Base-by-base conservation (phyloP, 768 basidiomycete species). In the Suillus subaureus region DNA sequence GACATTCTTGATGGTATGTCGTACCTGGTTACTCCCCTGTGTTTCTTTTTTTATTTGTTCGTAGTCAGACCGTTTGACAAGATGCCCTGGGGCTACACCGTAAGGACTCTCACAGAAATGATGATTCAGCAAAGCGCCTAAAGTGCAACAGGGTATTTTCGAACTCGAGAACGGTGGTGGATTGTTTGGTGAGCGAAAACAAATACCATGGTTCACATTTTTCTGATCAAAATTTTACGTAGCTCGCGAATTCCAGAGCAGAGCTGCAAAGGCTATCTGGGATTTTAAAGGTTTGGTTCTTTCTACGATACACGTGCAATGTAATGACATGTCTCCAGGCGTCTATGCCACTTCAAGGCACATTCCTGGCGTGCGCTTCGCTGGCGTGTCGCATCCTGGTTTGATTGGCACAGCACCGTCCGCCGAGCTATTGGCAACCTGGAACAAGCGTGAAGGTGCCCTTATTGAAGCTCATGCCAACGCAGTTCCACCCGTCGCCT, bases 81-180 rank as follows among this genome's bases (percentile, higher is more conserved):
- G 72, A 89, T 89, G 89, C 90, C 90, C 0, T 93, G 90, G 91
- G 91, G 91, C 0, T 92, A 91, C 71, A 91, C 90, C 1, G 87
- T 87, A 61, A 51, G 80, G 68, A 61, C 43, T 45, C 39, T 61
- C 33, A 31, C 9, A 37, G 15, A 37, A 12, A 9, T 35, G 42
- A 31, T 26, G 43, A 31, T 31, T 13, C 12, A n/a, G 21, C 16
- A 26, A 35, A 21, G 12, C 1, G 6, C 61, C 63, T 56, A 49
- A 64, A 43, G n/a, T 47, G n/a, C 9, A 35, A 47, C 61, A 89
- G 87, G 89, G 90, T 21, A 89, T 92, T 66, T 91, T 91, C 71
- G 89, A 91, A 68, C 82, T 89, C 15, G 81, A 85, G 62, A 91
- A 92, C 64, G 90, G 90, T 2, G 89, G 90, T 15, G 90, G 89